Base-by-base conservation (phyloP, 768 basidiomycete species). In the Suillus weaverae region DNA sequence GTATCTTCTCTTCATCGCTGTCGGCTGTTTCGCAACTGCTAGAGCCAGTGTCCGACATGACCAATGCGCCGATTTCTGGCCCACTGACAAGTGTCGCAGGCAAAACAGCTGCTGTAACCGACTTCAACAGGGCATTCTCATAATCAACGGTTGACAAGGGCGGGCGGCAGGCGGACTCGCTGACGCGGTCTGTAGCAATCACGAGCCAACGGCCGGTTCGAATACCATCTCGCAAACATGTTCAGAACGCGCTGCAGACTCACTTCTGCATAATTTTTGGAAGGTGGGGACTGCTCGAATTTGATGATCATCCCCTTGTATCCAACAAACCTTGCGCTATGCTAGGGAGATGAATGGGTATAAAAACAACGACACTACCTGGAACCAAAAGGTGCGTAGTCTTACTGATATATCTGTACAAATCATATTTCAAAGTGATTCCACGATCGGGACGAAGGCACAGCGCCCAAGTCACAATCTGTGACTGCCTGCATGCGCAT, bases 401-500 rank as follows among this genome's bases (percentile, higher is more conserved):
- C 22, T 57, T 57, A 8, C 56, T 39, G 38, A 39, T 36, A 39
- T 30, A 30, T 57, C 10, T 41, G 26, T 30, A 13, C 56, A 41
- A 38, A 30, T 30, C 26, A 11, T 41, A 59, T 59, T 59, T 39
- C 26, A 51, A 51, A 51, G 57, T 59, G 26, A 26, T 30, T 39
- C 38, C 16, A 57, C 39, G 38, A 59, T 39, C 9, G 38, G 38
- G 38, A 18, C 26, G 57, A 54, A 20, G 33, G 39, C 38, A 41
- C 26, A 39, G 39, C 57, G 39, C 39, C 57, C 57, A 32, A 59
- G 57, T 59, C 57, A 59, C 57, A 30, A 59, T 59, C 57, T 59
- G 57, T 59, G 57, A 59, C 57, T 41, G 14, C 22, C 9, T 26
- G 56, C 38, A 30, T 57, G 56, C 5, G 38, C 8, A 57, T 39